Conservation (phyloP, 73 alveolate genomes). For the Durusdinium trenchii region DNA sequence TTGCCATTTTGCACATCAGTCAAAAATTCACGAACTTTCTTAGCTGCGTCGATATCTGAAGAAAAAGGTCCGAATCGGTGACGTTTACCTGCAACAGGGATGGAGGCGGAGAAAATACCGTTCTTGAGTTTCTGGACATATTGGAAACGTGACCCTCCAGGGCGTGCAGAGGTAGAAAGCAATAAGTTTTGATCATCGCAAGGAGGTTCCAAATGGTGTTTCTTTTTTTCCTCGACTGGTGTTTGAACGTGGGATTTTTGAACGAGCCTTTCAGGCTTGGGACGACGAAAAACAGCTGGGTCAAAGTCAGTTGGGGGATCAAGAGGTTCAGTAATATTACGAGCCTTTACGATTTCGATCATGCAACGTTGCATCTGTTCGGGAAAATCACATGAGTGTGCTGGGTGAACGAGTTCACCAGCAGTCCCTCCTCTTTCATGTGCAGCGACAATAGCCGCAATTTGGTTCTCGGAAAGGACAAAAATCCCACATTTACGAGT, state of each 20-base stretch:
- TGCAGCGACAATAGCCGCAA: background rate
- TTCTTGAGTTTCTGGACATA: background rate
- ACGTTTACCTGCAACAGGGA: background rate
- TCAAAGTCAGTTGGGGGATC: constrained; percentile 41
- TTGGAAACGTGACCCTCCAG: background rate
- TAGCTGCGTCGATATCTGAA: constrained; percentile 4
- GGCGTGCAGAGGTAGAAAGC: background rate
- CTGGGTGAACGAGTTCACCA: background rate
- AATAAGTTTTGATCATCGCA: background rate
- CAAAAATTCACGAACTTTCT: background rate
- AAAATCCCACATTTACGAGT: background rate
- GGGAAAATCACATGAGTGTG: background rate
- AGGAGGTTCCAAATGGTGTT: background rate
- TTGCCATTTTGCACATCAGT: background rate
- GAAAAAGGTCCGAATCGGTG: background rate
- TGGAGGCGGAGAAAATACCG: background rate
- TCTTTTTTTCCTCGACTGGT: background rate
- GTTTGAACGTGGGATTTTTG: background rate
- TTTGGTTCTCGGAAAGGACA: too few relatives aligned
- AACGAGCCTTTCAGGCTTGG: background rate
- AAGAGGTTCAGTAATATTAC: background rate
- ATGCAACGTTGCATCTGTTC: background rate
- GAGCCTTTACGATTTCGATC: background rate
- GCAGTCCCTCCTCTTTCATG: background rate
- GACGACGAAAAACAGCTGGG: background rate